Conservation (phyloP, 495 filamentous ascomycete genomes). For the Podospora pseudopauciseta region DNA sequence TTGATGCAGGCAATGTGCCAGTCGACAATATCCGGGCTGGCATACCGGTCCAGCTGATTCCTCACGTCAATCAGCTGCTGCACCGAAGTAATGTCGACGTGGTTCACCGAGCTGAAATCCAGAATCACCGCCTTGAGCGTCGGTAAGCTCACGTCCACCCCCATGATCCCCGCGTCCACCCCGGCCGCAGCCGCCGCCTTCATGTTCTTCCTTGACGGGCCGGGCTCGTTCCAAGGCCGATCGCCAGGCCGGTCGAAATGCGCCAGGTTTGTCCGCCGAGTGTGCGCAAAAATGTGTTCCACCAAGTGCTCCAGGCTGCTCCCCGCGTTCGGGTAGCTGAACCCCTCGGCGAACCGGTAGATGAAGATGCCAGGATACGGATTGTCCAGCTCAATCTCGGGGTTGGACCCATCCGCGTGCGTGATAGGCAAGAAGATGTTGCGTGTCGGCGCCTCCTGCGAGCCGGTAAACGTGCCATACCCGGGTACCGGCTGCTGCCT, state of each 20-base stretch:
- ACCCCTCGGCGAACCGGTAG: slow-evolving; percentile 94
- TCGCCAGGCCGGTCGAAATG: slow-evolving; percentile 67
- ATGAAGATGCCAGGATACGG: slow-evolving; percentile 96
- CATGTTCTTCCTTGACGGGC: slow-evolving; percentile 51
- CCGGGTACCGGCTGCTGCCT: slow-evolving; percentile 25
- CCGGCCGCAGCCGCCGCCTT: slow-evolving; percentile 36
- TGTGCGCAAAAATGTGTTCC: slow-evolving; percentile 65
- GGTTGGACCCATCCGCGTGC: slow-evolving; percentile 87
- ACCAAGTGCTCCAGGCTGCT: slow-evolving; percentile 85
- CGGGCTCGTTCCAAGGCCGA: slow-evolving; percentile 94
- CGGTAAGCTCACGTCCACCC: slow-evolving; percentile 55
- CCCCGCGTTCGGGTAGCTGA: slow-evolving; percentile 92
- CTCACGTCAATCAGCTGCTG: slow-evolving; percentile 96
- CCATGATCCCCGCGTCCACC: slow-evolving; percentile 33
- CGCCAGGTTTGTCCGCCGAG: slow-evolving; percentile 70
- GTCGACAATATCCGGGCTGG: slow-evolving; percentile 78
- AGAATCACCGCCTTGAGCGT: slow-evolving; percentile 89
- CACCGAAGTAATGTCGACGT: slow-evolving; percentile 90
- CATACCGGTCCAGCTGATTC: slow-evolving; percentile 91
- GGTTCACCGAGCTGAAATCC: slow-evolving; percentile 94
- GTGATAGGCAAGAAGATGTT: slow-evolving; percentile 90
- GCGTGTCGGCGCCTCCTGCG: slow-evolving; percentile 42
- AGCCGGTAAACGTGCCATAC: slow-evolving; percentile 52
- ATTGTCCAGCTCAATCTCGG: slow-evolving; percentile 68
- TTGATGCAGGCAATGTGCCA: slow-evolving; percentile 96